Evolutionary conservation across 2,329 filamentous ascomycete genomes (phyloP).

Genomic region (Colletotrichum sp.): DNA sequence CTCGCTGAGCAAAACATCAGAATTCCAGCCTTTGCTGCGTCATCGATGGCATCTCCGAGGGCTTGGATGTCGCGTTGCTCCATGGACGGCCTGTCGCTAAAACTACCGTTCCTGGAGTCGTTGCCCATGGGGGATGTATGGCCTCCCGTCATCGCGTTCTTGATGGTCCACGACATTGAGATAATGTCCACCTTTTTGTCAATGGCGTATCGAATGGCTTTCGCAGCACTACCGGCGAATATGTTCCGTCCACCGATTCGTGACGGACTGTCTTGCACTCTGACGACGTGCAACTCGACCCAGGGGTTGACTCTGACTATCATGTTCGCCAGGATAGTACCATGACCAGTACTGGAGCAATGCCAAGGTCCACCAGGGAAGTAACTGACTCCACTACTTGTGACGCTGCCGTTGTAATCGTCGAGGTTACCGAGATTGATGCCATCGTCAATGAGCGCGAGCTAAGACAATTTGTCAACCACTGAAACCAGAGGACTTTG

Average conservation of each 20-base stretch:
- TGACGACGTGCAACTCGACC: background rate
- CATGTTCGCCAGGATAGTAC: background rate
- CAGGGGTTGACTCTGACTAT: background rate
- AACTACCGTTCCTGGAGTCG: background rate
- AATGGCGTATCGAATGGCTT: background rate
- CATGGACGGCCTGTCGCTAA: background rate
- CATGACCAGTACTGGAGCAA: background rate
- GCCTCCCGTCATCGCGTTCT: background rate
- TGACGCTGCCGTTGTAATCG: background rate
- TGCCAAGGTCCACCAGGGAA: background rate
- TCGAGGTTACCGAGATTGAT: background rate
- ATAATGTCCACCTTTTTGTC: background rate
- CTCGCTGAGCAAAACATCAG: background rate
- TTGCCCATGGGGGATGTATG: background rate
- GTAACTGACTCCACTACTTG: background rate
- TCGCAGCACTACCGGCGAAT: background rate
- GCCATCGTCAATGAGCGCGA: background rate
- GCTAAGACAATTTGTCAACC: accelerated
- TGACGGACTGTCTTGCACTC: background rate
- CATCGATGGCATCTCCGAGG: background rate
- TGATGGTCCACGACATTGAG: background rate
- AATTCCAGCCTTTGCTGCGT: background rate
- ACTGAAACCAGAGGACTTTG: accelerated
- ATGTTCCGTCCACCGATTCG: background rate
- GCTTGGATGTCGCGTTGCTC: background rate